Conservation (phyloP, 2,329 filamentous ascomycete species). For the Aspergillus pseudoterreus region DNA sequence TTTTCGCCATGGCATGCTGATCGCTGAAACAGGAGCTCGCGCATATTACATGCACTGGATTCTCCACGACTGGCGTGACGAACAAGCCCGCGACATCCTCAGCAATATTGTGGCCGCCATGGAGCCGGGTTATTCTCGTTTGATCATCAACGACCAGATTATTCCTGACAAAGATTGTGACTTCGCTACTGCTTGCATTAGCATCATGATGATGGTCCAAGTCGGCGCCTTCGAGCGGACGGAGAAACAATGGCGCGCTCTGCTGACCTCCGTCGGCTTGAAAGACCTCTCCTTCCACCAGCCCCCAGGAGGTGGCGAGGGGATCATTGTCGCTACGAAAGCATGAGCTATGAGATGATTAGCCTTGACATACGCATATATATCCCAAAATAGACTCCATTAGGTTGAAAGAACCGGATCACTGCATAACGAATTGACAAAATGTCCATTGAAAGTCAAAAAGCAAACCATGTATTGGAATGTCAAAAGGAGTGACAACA, state of each 20-base stretch:
- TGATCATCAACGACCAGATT: constrained; percentile 27
- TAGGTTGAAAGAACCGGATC: too few species aligned
- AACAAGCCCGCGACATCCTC: constrained; percentile 16
- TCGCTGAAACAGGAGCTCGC: constrained; percentile 11
- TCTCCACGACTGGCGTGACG: constrained; percentile 21
- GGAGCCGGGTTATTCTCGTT: constrained; percentile 18
- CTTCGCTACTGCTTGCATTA: constrained; percentile 7
- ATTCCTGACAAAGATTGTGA: constrained; percentile 17
- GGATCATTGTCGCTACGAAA: constrained; percentile 5
- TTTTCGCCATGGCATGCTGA: not conserved
- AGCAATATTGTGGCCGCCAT: constrained; percentile 15
- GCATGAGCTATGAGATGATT: not conserved
- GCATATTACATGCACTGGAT: constrained; percentile 22
- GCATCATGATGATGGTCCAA: constrained; percentile 17
- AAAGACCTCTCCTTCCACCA: constrained; percentile 7
- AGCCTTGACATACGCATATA: not conserved
- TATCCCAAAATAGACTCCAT: not conserved
- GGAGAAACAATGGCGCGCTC: constrained; percentile 18
- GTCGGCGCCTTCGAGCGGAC: constrained; percentile 16
- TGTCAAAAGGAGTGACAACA: too few species aligned
- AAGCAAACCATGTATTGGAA: too few species aligned
- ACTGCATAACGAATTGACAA: too few species aligned
- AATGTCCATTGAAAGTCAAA: too few species aligned
- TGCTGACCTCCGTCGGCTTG: constrained; percentile 15
- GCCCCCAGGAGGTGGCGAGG: constrained; percentile 1